Evolutionary conservation across 2,329 filamentous ascomycete genomes (phyloP), one percentile per base, ranked within the genome.

Genomic region (Beauveria sp.): DNA sequence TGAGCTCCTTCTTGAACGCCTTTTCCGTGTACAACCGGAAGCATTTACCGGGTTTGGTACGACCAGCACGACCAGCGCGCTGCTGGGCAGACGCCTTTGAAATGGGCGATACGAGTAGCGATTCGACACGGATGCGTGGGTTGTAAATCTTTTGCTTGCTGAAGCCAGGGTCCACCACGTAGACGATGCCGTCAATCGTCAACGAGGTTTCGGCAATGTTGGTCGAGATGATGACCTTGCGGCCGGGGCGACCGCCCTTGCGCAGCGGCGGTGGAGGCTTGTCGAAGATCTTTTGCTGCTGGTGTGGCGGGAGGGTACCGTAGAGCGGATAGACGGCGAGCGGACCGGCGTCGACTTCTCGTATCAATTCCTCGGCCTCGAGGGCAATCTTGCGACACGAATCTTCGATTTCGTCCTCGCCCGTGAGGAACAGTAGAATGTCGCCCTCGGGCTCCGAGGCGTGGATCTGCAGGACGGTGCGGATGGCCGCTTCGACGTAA

Each of bases 141-240:
- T 99, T 98, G 81, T 98, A 99, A 65, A 98, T 95, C 77, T 98
- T 99, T 72, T 99, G 95, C 79, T 99, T 99, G 79, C 92, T 96
- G 80, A 99, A 99, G 42, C 95, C 95, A 2, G 95, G 93, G 71
- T 99, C 95, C n/a, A 99, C 93, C 40, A 99, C 95, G 71, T 97
- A 99, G 42, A 99, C 95, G 66, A 99, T 99, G 73, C 95, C 95
- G 72, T 99, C 95, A 64, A 99, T 99, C 52, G 95, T 99, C 76
- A 99, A 85, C 70, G 89, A 93, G 0, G 95, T 99, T 79, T 99
- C 95, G 50, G 95, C 95, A 75, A 99, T 99, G 75, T 99, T 99
- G 67, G 95, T 99, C 10, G 93, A 91, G 34, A 99, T 84, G 68
- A 99, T 96, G 72, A 88, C 88, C 76, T 99, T 99, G 65, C 95